phyloP scores from a whole-genome alignment of 169 alveolate genomes.

The Besnoitia besnoiti region DNA sequence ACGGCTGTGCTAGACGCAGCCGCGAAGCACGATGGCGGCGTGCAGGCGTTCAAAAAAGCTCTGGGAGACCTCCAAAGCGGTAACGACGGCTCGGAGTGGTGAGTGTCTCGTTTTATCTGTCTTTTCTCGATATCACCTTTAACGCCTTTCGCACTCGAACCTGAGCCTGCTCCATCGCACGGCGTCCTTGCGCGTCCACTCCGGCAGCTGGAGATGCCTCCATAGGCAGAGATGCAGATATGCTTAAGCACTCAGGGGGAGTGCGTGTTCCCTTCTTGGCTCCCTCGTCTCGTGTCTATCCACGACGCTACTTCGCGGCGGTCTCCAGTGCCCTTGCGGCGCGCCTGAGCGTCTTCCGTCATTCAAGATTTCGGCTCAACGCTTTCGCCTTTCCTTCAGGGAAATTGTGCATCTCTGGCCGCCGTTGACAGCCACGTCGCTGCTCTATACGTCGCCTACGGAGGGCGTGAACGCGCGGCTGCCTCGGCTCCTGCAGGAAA shows the following conservation, averaged over 20 bases:
- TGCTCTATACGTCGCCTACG: neutral
- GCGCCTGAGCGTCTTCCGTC: no score
- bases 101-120: neutral
- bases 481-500: neutral
- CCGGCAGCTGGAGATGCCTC: no score
- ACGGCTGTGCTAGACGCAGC: neutral
- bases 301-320: no score
- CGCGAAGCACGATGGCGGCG: neutral
- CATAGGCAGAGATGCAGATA: no score
- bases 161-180: no score
- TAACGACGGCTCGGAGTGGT: neutral
- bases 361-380: no score
- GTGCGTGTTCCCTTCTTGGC: no score
- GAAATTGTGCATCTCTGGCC: neutral
- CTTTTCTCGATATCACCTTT: neutral
- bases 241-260: no score
- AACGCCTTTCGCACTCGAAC: no score
- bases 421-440: neutral
- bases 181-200: no score
- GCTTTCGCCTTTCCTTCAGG: neutral
- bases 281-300: no score
- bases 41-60: neutral
- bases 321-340: no score
- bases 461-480: neutral
- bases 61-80: neutral